Evolutionary conservation across 2,329 filamentous ascomycete species (phyloP).

Genomic region (Orbilia brochopaga): DNA sequence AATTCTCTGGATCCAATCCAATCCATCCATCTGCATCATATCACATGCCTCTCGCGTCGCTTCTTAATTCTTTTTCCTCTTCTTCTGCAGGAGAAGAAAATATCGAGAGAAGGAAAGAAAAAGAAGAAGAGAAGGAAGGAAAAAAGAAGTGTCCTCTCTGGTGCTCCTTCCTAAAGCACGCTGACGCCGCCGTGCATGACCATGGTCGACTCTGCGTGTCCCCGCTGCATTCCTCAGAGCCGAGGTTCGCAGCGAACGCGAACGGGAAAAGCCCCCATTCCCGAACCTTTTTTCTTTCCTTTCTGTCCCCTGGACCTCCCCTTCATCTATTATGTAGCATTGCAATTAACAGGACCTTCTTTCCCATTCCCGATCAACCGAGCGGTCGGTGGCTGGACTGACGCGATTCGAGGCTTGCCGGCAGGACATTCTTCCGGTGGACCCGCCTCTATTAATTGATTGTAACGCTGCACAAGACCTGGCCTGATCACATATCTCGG

Average conservation of each 20-base stretch:
- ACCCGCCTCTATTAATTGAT: too few relatives aligned
- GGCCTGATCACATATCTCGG: too few relatives aligned
- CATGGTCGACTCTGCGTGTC: not conserved
- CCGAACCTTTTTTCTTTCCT: not conserved
- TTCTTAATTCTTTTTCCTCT: not conserved
- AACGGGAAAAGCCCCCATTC: not conserved
- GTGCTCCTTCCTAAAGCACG: not conserved
- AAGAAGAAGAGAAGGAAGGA: not conserved
- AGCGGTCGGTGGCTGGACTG: too few relatives aligned
- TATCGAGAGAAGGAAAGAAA: not conserved
- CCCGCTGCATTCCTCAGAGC: slow-evolving; percentile 1
- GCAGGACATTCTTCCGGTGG: too few relatives aligned
- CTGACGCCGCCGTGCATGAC: not conserved
- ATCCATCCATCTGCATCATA: not conserved
- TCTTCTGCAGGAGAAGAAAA: not conserved
- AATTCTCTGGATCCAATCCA: not conserved
- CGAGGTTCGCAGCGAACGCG: not conserved
- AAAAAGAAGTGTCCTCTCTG: slow-evolving; percentile 3
- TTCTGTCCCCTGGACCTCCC: not conserved
- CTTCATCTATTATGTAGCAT: not conserved
- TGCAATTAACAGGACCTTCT: not conserved
- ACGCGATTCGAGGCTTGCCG: too few relatives aligned
- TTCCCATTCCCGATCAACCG: too few relatives aligned
- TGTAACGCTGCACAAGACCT: too few relatives aligned
- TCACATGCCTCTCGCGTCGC: not conserved